Evolutionary conservation across 495 filamentous ascomycete species (phyloP).

Genomic region (Neohortaea acidophila): DNA sequence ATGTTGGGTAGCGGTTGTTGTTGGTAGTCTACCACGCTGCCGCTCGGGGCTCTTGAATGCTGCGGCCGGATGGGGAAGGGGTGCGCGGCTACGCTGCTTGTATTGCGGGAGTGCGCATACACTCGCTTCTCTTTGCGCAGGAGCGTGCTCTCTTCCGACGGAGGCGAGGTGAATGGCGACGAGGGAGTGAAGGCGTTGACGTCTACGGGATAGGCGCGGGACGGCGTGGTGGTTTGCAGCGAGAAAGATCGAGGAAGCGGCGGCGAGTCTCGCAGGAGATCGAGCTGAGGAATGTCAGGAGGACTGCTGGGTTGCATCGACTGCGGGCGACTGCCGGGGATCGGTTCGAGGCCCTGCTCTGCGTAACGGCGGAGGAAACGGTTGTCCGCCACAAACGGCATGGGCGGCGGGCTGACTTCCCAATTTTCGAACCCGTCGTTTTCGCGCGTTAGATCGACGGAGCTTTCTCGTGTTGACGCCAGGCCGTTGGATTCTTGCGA

Average conservation of each 20-base stretch:
- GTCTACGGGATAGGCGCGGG: too few relatives aligned
- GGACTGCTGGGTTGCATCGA: too few relatives aligned
- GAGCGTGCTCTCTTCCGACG: constrained; percentile 4
- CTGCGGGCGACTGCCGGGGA: constrained; percentile 40
- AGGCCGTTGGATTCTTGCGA: neutral
- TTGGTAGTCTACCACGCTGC: constrained; percentile 27
- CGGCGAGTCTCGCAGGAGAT: constrained; percentile 21
- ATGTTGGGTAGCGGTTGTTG: too few relatives aligned
- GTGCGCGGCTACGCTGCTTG: neutral
- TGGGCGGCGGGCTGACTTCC: constrained; percentile 51
- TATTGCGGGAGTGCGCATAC: neutral
- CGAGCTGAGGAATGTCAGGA: too few relatives aligned
- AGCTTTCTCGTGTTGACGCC: neutral
- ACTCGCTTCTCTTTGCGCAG: neutral
- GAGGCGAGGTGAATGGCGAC: constrained; percentile 6
- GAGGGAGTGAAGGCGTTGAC: too few relatives aligned
- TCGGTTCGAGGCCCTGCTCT: constrained; percentile 41
- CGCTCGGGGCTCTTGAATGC: too few relatives aligned
- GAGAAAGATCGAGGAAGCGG: constrained; percentile 22
- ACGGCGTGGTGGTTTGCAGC: neutral
- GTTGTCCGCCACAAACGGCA: constrained; percentile 9
- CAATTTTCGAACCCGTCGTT: constrained; percentile 49
- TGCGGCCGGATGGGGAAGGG: neutral
- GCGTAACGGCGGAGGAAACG: neutral
- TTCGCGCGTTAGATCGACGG: neutral